phyloP scores from a whole-genome alignment of 169 alveolate genomes.

The Sarcocystis neurona region DNA sequence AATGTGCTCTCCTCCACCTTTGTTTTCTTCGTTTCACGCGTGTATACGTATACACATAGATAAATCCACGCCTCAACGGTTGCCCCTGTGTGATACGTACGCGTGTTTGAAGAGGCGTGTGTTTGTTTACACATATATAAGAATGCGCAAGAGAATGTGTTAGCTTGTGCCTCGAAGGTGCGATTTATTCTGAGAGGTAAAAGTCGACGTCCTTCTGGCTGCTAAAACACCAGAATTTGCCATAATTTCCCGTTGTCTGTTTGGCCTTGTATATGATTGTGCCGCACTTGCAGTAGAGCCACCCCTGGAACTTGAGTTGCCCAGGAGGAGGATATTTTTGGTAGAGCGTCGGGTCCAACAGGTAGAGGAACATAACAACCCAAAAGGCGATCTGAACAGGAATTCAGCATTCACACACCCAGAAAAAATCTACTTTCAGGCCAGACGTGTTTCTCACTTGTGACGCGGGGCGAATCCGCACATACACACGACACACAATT shows the following conservation, averaged over 20 bases:
- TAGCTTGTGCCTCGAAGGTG: background rate
- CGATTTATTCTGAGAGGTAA: background rate
- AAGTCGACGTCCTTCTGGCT: constrained; percentile 33
- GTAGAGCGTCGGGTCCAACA: constrained; percentile 25
- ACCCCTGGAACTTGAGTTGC: constrained; percentile 45
- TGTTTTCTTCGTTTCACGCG: too few species aligned
- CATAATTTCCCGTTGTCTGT: constrained; percentile 23
- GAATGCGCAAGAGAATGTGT: background rate
- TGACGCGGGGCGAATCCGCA: too few species aligned
- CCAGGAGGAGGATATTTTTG: constrained; percentile 28
- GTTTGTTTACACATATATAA: background rate
- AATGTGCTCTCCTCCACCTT: too few species aligned
- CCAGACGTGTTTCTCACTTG: too few species aligned
- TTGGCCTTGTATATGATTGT: constrained; percentile 24
- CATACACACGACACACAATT: too few species aligned
- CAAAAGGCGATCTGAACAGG: constrained; percentile 32
- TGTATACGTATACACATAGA: too few species aligned
- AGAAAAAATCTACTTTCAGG: background rate
- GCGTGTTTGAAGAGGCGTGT: too few species aligned
- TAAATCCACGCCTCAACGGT: too few species aligned
- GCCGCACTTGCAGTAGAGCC: constrained; percentile 54
- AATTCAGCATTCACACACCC: background rate
- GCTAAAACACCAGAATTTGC: constrained; percentile 39
- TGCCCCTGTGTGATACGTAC: too few species aligned
- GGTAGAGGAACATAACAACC: constrained; percentile 11